A percentile compares a stretch with the other conserved stretches of the same genome.
Conservation (phyloP, 1,284 basidiomycete genomes). For the Trametes pubescens region DNA sequence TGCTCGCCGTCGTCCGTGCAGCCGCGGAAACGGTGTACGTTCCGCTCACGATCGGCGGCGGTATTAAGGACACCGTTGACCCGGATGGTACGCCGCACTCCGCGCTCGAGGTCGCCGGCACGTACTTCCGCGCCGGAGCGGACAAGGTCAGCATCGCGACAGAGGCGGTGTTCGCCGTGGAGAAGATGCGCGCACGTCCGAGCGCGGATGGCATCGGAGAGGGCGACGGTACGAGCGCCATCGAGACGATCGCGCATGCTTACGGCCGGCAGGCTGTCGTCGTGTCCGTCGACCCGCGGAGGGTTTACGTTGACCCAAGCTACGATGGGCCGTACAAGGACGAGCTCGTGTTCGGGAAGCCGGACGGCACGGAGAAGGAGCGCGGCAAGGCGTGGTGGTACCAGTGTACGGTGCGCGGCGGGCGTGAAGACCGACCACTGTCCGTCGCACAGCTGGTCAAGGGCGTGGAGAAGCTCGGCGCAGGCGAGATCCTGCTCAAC, state of each 20-base stretch:
- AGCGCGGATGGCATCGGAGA: constrained; percentile 40
- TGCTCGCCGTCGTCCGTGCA: constrained; percentile 94
- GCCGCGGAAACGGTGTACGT: constrained; percentile 95
- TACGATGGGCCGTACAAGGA: constrained; percentile 76
- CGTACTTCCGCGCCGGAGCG: constrained; percentile 97
- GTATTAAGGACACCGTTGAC: constrained; percentile 96
- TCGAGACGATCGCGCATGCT: constrained; percentile 90
- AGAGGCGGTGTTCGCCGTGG: constrained; percentile 95
- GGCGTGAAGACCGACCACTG: constrained; percentile 87
- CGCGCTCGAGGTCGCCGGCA: constrained; percentile 94
- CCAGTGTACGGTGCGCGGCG: constrained; percentile 96
- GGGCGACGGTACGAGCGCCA: constrained; percentile 83
- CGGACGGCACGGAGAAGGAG: constrained; percentile 60
- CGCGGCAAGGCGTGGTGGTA: constrained; percentile 96
- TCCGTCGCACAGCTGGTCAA: constrained; percentile 92
- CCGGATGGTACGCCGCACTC: constrained; percentile 90
- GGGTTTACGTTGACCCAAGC: constrained; percentile 82
- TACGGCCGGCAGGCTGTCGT: constrained; percentile 99
- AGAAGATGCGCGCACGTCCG: constrained; percentile 72
- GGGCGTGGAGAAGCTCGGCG: constrained; percentile 90
- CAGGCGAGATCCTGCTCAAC: constrained; percentile 96
- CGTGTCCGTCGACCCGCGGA: constrained; percentile 94
- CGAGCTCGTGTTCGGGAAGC: constrained; percentile 69
- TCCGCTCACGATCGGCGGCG: constrained; percentile 98
- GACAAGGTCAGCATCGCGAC: constrained; percentile 98